Evolutionary conservation across 2,329 filamentous ascomycete genomes (phyloP).

Genomic region (Kalmusia sp.): DNA sequence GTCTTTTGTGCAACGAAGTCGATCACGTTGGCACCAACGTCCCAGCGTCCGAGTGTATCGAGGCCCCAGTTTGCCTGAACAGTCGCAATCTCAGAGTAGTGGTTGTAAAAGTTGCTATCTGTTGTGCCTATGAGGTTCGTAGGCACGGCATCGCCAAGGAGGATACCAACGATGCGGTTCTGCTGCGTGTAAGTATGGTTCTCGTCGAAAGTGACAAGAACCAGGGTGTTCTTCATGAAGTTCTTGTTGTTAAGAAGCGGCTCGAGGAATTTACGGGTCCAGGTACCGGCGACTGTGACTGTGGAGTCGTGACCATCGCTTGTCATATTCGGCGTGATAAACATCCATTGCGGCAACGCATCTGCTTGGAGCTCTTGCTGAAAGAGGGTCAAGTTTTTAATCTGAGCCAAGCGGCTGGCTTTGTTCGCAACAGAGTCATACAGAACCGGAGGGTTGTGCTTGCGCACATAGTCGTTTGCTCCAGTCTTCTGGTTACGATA

Average conservation of each 20-base stretch:
- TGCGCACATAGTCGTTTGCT: slow-evolving; percentile 80
- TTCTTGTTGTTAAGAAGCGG: slow-evolving; percentile 72
- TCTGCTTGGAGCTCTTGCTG: slow-evolving; percentile 47
- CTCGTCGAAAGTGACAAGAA: slow-evolving; percentile 82
- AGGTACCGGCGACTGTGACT: slow-evolving; percentile 71
- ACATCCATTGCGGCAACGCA: slow-evolving; percentile 40
- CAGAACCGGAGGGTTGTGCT: slow-evolving; percentile 74
- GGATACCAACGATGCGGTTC: slow-evolving; percentile 74
- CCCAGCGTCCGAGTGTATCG: slow-evolving; percentile 55
- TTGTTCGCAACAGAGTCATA: slow-evolving; percentile 70
- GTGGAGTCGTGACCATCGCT: slow-evolving; percentile 76
- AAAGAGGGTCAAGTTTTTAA: slow-evolving; percentile 78
- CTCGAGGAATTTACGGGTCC: slow-evolving; percentile 72
- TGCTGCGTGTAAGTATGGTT: slow-evolving; percentile 70
- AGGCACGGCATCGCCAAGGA: slow-evolving; percentile 78
- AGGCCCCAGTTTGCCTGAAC: slow-evolving; percentile 56
- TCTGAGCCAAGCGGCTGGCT: slow-evolving; percentile 66
- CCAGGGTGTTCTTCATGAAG: slow-evolving; percentile 78
- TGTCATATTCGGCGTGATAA: slow-evolving; percentile 71
- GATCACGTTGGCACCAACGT: slow-evolving; percentile 57
- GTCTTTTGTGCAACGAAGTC: slow-evolving; percentile 38
- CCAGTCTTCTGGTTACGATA: slow-evolving; percentile 69
- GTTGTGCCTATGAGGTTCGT: slow-evolving; percentile 68
- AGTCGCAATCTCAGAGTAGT: slow-evolving; percentile 54
- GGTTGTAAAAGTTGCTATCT: slow-evolving; percentile 66